Percentiles rank a stretch among this genome's conserved stretches.
These are phyloP conservation scores for Cicer pinnatifidum DNA, from an alignment of 306 rosid genomes.

Conservation along the genomic window DNA sequence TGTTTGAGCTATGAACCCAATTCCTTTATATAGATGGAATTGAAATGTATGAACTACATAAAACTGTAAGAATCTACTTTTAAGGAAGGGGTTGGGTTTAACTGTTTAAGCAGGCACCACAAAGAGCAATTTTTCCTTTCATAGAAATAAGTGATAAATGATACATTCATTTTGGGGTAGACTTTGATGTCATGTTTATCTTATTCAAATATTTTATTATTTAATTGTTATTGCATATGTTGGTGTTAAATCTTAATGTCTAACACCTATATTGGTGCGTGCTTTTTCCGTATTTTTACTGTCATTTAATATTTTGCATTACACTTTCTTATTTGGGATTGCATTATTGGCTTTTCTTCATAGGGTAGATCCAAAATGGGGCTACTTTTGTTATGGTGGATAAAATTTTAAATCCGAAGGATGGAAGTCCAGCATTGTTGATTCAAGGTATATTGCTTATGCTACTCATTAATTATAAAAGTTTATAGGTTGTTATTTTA, in stretches of 20 bases:
- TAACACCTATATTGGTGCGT: not conserved
- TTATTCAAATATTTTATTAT: slow-evolving; percentile 21
- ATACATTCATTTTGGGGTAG: not conserved
- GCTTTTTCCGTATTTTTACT: slow-evolving; percentile 20
- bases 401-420: slow-evolving; percentile 68
- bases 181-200: slow-evolving; percentile 19
- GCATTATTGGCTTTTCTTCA: slow-evolving; percentile 44
- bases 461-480: slow-evolving; percentile 1
- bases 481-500: slow-evolving; percentile 33
- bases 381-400: slow-evolving; percentile 82
- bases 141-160: not conserved
- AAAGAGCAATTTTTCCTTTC: not conserved
- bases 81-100: not conserved
- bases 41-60: slow-evolving; percentile 34
- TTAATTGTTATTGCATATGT: slow-evolving; percentile 2
- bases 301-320: slow-evolving; percentile 21
- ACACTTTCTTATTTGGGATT: slow-evolving; percentile 45
- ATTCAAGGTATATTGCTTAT: slow-evolving; percentile 68
- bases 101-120: not conserved
- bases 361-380: slow-evolving; percentile 75
- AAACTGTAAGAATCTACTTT: not conserved
- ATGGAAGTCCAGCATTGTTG: slow-evolving; percentile 79
- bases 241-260: not conserved
- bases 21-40: not conserved
- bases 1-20: slow-evolving; percentile 3